phyloP scores from a whole-genome alignment of 441 rosid species.

The Arabidopsis hybrid region DNA sequence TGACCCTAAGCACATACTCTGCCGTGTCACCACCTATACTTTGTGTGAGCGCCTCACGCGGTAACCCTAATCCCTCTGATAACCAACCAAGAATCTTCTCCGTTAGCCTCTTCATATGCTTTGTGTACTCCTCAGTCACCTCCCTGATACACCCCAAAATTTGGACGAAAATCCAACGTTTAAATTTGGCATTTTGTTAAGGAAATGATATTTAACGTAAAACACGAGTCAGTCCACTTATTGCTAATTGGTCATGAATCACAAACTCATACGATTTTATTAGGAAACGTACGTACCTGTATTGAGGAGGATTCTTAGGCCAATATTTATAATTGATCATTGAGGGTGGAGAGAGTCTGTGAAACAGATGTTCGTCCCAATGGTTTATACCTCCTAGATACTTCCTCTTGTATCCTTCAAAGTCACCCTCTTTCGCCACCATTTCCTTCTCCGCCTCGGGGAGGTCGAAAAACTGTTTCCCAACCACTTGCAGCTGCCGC shows the following conservation, averaged over 20 bases:
- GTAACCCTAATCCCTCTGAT: no score
- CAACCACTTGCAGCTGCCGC: conserved; percentile 39
- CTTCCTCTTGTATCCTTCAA: background rate
- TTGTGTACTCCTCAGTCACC: no score
- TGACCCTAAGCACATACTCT: no score
- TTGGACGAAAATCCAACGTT: background rate
- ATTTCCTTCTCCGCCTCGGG: background rate
- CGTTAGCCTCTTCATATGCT: no score
- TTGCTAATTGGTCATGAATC: background rate
- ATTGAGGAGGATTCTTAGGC: conserved; percentile 18
- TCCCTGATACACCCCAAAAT: no score
- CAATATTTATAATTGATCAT: conserved; percentile 2
- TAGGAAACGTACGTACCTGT: background rate
- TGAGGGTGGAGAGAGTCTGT: conserved; percentile 15
- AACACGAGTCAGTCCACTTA: background rate
- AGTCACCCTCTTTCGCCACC: background rate
- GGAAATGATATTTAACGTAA: background rate
- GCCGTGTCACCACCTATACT: no score
- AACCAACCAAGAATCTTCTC: no score
- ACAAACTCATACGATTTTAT: background rate
- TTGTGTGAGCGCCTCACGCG: no score
- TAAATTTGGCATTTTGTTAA: background rate
- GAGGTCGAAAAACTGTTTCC: background rate
- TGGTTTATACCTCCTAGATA: background rate
- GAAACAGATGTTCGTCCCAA: conserved; percentile 12